Percentiles rank a stretch among this genome's conserved stretches.
Evolutionary conservation across 345 rosid genomes (phyloP).

Genomic region (Gossypium ekmanianum): DNA sequence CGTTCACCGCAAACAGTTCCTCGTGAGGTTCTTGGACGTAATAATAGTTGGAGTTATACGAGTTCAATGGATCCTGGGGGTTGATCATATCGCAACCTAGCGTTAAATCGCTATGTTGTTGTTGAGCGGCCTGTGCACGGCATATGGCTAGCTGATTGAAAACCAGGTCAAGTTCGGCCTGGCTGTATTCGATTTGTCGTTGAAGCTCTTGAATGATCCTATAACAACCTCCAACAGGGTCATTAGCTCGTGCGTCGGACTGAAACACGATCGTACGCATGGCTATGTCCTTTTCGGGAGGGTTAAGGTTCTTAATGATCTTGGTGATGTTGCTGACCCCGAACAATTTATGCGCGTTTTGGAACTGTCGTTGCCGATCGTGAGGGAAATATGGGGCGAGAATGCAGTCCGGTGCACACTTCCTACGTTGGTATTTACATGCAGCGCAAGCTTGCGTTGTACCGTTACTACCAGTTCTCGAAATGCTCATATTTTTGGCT

Average conservation of each 20-base stretch:
- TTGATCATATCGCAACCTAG: slow-evolving; percentile 22
- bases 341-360: slow-evolving; percentile 86
- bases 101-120: slow-evolving; percentile 14
- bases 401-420: slow-evolving; percentile 89
- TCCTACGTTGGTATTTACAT: slow-evolving; percentile 91
- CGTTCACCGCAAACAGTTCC: background rate
- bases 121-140: slow-evolving; percentile 11
- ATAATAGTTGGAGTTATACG: background rate
- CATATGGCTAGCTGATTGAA: slow-evolving; percentile 9
- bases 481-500: slow-evolving; percentile 16
- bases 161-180: slow-evolving; percentile 51
- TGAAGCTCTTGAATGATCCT: slow-evolving; percentile 63
- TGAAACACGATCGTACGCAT: slow-evolving; percentile 84
- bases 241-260: slow-evolving; percentile 79
- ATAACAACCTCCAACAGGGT: slow-evolving; percentile 82
- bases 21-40: slow-evolving; percentile 16
- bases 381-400: slow-evolving; percentile 97
- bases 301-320: slow-evolving; percentile 62
- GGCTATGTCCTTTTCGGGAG: slow-evolving; percentile 69
- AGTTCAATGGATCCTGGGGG: background rate
- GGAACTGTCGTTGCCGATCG: slow-evolving; percentile 77
- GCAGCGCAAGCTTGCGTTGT: slow-evolving; percentile 91
- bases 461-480: slow-evolving; percentile 20
- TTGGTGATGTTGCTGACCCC: slow-evolving; percentile 89
- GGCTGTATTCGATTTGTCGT: slow-evolving; percentile 56